Conservation (phyloP, 495 filamentous ascomycete genomes). For the Hypoxylon cercidicola region DNA sequence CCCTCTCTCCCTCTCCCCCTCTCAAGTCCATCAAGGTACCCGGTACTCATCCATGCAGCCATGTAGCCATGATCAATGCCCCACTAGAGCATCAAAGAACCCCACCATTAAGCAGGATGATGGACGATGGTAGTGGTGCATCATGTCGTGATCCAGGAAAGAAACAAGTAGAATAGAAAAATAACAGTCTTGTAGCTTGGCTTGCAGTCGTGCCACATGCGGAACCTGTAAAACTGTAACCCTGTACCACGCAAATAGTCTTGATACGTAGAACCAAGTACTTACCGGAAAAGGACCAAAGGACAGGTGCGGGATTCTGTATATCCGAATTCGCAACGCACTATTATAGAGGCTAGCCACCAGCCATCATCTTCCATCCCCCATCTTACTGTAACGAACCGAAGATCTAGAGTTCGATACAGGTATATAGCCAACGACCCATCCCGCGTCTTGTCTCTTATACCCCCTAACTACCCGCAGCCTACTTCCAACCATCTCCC, state of each 20-base stretch:
- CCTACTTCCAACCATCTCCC: background rate
- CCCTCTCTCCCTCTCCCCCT: background rate
- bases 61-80: background rate
- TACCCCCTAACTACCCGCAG: conserved; percentile 1
- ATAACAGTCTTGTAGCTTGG: conserved; percentile 24
- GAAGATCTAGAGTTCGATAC: conserved; percentile 1
- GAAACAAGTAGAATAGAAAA: background rate
- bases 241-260: too few species aligned
- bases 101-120: conserved; percentile 21
- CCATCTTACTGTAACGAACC: conserved; percentile 34
- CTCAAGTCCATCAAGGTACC: conserved; percentile 7
- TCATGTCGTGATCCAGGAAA: conserved; percentile 32
- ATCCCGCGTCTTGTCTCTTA: conserved; percentile 10
- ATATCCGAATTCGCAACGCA: conserved; percentile 21
- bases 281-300: too few species aligned
- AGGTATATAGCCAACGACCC: conserved; percentile 20
- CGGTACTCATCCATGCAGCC: background rate
- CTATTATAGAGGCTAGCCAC: conserved; percentile 5
- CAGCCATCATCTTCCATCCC: too few species aligned
- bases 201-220: background rate
- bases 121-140: conserved; percentile 6
- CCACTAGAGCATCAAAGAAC: conserved; percentile 8
- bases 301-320: conserved; percentile 3
- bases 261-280: background rate
- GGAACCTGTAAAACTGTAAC: too few species aligned